Conservation (phyloP, 2,329 filamentous ascomycete genomes). For the Elsinoe australis region DNA sequence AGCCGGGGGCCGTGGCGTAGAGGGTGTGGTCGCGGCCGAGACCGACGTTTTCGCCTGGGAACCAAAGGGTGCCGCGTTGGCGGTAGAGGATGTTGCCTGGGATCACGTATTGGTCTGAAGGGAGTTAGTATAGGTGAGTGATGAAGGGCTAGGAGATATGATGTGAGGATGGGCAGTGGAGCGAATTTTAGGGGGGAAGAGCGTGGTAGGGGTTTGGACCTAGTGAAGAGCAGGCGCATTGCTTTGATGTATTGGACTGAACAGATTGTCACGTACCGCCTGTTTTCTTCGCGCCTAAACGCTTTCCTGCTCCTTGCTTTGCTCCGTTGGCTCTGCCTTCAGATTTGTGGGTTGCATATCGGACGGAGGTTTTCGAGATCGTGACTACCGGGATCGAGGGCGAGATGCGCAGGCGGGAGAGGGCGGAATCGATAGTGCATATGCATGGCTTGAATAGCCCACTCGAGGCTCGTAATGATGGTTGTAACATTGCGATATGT, state of each 20-base stretch:
- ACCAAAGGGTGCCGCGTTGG: conserved; percentile 91
- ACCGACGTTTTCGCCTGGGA: conserved; percentile 86
- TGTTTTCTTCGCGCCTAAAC: conserved; percentile 87
- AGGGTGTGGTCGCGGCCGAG: conserved; percentile 97
- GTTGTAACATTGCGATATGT: conserved; percentile 13
- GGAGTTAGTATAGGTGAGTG: too few species aligned
- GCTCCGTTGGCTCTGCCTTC: conserved; percentile 63
- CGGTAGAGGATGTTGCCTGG: conserved; percentile 97
- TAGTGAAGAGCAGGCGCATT: neutral
- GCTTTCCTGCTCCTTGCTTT: conserved; percentile 68
- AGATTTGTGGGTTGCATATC: conserved; percentile 57
- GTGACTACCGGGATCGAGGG: conserved; percentile 19
- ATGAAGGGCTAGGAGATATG: too few species aligned
- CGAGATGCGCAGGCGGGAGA: conserved; percentile 28
- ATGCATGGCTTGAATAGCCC: neutral
- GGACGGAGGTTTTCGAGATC: conserved; percentile 29
- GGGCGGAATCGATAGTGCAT: conserved; percentile 25
- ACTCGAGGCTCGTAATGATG: conserved; percentile 14
- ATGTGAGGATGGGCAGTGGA: neutral
- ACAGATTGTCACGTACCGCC: conserved; percentile 53
- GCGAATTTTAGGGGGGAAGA: conserved; percentile 11
- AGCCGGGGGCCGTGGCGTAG: conserved; percentile 74
- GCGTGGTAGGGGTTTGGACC: neutral
- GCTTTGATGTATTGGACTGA: neutral
- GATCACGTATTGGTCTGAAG: conserved; percentile 77